These are phyloP conservation scores for Xylogone sp. DNA, from an alignment of 2,329 filamentous ascomycete species.

Conservation along the genomic window DNA sequence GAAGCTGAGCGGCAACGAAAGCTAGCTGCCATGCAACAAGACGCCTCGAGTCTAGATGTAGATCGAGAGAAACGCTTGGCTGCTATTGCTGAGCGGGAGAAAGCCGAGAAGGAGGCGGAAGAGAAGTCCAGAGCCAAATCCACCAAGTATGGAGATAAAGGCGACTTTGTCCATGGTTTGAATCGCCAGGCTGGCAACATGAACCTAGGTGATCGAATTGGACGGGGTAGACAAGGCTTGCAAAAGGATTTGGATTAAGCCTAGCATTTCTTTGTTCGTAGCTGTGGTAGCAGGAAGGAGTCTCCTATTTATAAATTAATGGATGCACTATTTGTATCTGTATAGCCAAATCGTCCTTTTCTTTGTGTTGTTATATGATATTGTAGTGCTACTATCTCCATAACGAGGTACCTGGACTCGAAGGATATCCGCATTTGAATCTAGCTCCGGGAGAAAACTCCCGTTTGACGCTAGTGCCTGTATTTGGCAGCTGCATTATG, in stretches of 20 bases:
- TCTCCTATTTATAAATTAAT: neutral
- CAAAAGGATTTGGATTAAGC: slow-evolving; percentile 39
- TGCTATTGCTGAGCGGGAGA: slow-evolving; percentile 63
- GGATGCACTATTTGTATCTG: too few relatives aligned
- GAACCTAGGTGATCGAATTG: slow-evolving; percentile 49
- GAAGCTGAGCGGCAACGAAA: slow-evolving; percentile 62
- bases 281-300: neutral
- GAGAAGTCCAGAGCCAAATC: slow-evolving; percentile 56
- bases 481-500: neutral
- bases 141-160: slow-evolving; percentile 58
- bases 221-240: slow-evolving; percentile 41
- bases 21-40: slow-evolving; percentile 70
- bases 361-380: too few relatives aligned
- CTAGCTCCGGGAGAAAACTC: too few relatives aligned
- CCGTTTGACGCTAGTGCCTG: neutral
- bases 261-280: neutral
- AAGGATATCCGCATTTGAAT: too few relatives aligned
- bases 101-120: slow-evolving; percentile 61
- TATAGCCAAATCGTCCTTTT: too few relatives aligned
- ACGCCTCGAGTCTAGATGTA: slow-evolving; percentile 65
- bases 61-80: slow-evolving; percentile 66
- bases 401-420: too few relatives aligned
- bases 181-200: slow-evolving; percentile 55
- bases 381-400: too few relatives aligned
- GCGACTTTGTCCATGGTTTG: slow-evolving; percentile 60